Base-by-base conservation (phyloP, 2,329 filamentous ascomycete species). In the Colletotrichum tropicicola region DNA sequence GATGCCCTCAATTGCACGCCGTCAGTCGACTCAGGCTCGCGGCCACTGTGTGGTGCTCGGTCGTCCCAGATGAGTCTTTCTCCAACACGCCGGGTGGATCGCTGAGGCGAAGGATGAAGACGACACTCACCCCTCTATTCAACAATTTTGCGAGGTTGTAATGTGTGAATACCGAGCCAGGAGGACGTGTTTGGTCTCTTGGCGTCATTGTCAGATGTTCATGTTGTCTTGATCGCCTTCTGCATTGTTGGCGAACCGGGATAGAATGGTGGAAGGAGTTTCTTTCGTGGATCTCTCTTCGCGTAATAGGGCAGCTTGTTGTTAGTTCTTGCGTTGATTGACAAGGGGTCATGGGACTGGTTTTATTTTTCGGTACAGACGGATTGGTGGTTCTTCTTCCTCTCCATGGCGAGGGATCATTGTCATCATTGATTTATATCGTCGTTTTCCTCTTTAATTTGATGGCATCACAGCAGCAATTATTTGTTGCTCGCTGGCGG, bases 241-340 rank as follows among this genome's bases (percentile, higher is more conserved):
- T 66, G 63, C 63, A 64, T 53, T 41, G 59, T 62, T 58, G 59
- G 63, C 63, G 63, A 66, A 64, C 30, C 52, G 59, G 63, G 52
- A 64, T 66, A 66, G 59, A 66, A 53, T 17, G 39, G 39, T 47
- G 51, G 45, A 25, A 53, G 52, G 52, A 53, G 51, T 66, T 59
- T 37, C 32, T 43, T 57, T 54, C 30, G 25, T 59, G 54, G 45
- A 52, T 58, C 17, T 47, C 52, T 47, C 47, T 52, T 32, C 51
- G 39, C 45, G 53, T 47, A 64, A 64, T 59, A 59, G 45, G 52
- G 59, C 47, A 63, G 44, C 39, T 59, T 65, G 61, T 25, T 62
- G 41, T 54, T 49, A 55, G 55, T 65, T 63, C 17, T 65, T 48
- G 51, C 51, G 57, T 62, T 28, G 12, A 37, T 47, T 30, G 62